Evolutionary conservation across 495 filamentous ascomycete species (phyloP).

Genomic region (Penicillium paradoxum): DNA sequence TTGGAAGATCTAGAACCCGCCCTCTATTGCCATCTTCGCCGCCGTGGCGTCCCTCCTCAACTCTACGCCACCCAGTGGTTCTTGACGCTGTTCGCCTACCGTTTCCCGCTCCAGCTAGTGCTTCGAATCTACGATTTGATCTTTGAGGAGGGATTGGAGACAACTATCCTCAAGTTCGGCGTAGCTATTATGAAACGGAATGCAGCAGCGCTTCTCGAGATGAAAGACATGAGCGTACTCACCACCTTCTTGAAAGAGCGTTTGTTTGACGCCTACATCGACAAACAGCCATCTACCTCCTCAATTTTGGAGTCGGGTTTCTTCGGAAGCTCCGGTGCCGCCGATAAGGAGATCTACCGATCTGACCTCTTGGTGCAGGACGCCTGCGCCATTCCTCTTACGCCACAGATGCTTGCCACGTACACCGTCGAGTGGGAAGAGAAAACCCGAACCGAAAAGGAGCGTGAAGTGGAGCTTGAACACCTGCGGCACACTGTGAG

Average conservation of each 20-base stretch:
- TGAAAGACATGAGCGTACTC: slow-evolving; percentile 84
- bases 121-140: slow-evolving; percentile 96
- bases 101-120: slow-evolving; percentile 93
- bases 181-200: slow-evolving; percentile 96
- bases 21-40: slow-evolving; percentile 88
- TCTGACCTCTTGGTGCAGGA: slow-evolving; percentile 92
- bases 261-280: slow-evolving; percentile 94
- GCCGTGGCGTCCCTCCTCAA: slow-evolving; percentile 80
- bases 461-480: slow-evolving; percentile 81
- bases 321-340: slow-evolving; percentile 84
- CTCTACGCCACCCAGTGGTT: slow-evolving; percentile 99
- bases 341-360: slow-evolving; percentile 92
- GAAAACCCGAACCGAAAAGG: slow-evolving; percentile 67
- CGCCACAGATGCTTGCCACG: slow-evolving; percentile 66
- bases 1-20: slow-evolving; percentile 93
- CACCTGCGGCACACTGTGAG: slow-evolving; percentile 58
- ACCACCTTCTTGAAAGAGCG: slow-evolving; percentile 89
- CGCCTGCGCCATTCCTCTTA: slow-evolving; percentile 84
- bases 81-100: slow-evolving; percentile 96
- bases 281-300: slow-evolving; percentile 77
- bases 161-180: slow-evolving; percentile 85
- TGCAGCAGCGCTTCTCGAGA: slow-evolving; percentile 64
- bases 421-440: slow-evolving; percentile 94
- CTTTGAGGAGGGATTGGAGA: slow-evolving; percentile 87
- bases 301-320: slow-evolving; percentile 95